phyloP scores from a whole-genome alignment of 148 eudicot genomes.

The Cornus controversa region DNA sequence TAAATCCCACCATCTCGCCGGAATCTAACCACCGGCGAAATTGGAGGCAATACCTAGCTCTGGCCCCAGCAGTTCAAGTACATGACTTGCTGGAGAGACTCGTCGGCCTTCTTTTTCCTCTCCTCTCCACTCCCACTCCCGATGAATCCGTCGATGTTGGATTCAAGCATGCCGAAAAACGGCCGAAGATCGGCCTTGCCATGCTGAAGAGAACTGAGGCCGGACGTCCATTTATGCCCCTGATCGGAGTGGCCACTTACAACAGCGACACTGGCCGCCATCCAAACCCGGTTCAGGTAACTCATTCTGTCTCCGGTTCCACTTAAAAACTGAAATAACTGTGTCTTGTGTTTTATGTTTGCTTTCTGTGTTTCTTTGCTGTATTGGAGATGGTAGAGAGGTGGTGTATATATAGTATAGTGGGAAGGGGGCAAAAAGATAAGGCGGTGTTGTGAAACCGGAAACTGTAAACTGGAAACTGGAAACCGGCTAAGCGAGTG shows the following conservation, averaged over 20 bases:
- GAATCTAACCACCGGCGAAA: neutral
- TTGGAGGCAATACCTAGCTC: conserved; percentile 24
- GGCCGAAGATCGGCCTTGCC: conserved; percentile 27
- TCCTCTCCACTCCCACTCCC: conserved; percentile 19
- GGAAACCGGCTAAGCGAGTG: neutral
- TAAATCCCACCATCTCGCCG: neutral
- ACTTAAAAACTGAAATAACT: neutral
- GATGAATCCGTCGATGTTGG: conserved; percentile 1
- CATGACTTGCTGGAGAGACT: conserved; percentile 62
- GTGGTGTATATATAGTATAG: neutral
- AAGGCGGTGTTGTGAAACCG: neutral
- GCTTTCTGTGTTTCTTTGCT: neutral
- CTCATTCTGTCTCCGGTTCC: conserved; percentile 16
- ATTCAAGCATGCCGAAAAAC: conserved; percentile 5
- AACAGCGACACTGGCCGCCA: conserved; percentile 57
- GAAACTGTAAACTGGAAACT: conserved; percentile 3
- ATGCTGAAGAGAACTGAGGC: conserved; percentile 32
- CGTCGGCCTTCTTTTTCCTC: conserved; percentile 35
- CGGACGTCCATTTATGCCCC: conserved; percentile 44
- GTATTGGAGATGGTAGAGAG: neutral
- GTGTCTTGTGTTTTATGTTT: neutral
- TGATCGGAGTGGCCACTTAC: conserved; percentile 49
- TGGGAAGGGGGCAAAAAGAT: neutral
- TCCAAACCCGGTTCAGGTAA: conserved; percentile 37
- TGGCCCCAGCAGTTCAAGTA: conserved; percentile 69